These are phyloP conservation scores for Sordariomycetes sp. DNA, from an alignment of 2,329 filamentous ascomycete species.

Conservation along the genomic window DNA sequence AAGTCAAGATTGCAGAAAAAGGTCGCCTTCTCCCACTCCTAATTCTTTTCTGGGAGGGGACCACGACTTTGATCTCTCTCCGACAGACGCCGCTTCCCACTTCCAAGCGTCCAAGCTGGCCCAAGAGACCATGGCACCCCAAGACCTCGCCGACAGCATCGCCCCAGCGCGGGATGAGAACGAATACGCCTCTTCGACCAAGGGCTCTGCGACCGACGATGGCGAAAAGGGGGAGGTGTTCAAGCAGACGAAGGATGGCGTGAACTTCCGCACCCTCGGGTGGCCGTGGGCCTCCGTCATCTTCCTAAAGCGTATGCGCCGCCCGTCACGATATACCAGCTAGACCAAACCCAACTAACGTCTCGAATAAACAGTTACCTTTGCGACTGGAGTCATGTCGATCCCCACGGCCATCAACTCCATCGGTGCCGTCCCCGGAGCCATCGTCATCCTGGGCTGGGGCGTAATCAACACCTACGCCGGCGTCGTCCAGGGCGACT, in stretches of 20 bases:
- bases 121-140: not conserved
- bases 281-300: conserved; percentile 28
- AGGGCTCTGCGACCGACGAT: not conserved
- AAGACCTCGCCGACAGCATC: not conserved
- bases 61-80: too few species aligned
- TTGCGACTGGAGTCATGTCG: conserved; percentile 7
- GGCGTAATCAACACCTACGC: not conserved
- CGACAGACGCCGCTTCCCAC: too few species aligned
- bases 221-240: conserved; percentile 13
- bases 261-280: conserved; percentile 19
- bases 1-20: too few species aligned
- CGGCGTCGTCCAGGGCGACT: not conserved
- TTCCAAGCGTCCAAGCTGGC: too few species aligned
- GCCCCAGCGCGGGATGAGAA: too few species aligned
- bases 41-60: too few species aligned
- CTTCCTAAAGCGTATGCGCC: conserved; percentile 19
- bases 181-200: too few species aligned
- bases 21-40: too few species aligned
- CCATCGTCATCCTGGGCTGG: not conserved
- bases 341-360: too few species aligned
- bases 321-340: too few species aligned
- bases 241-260: conserved; percentile 12
- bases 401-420: conserved; percentile 2
- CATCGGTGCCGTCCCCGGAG: conserved; percentile 3
- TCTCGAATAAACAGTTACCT: not conserved